These are phyloP conservation scores for Camellia oleifera DNA, from an alignment of 179 eudicot genomes.

Conservation along the genomic window DNA sequence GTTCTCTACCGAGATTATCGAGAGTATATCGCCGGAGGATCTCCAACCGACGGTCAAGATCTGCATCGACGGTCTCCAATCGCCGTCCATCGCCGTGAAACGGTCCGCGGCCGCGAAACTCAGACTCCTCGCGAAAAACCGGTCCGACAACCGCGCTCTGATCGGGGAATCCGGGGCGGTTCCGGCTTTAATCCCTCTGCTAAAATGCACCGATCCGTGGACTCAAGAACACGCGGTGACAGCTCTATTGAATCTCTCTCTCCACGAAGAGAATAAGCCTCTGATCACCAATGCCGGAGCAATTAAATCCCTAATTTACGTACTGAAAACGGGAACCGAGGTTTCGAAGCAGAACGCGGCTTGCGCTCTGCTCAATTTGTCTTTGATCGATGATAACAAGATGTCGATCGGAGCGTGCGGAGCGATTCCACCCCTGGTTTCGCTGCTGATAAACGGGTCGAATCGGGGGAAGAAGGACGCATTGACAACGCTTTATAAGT, in stretches of 20 bases:
- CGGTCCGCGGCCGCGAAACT: conserved; percentile 83
- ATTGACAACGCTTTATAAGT: conserved; percentile 74
- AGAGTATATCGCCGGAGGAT: conserved; percentile 83
- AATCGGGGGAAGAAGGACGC: conserved; percentile 87
- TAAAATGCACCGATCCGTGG: conserved; percentile 66
- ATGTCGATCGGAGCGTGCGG: conserved; percentile 82
- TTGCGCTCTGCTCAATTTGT: conserved; percentile 65
- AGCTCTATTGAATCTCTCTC: conserved; percentile 69
- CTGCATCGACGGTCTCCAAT: conserved; percentile 60
- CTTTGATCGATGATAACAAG: conserved; percentile 72
- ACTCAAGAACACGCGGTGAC: conserved; percentile 93
- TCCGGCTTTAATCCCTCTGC: conserved; percentile 61
- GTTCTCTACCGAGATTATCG: conserved; percentile 83
- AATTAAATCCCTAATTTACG: conserved; percentile 63
- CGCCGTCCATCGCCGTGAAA: conserved; percentile 58
- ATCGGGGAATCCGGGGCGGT: conserved; percentile 90
- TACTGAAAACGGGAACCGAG: conserved; percentile 77
- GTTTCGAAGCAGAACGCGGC: conserved; percentile 90
- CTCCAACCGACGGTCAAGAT: conserved; percentile 86
- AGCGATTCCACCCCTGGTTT: conserved; percentile 78
- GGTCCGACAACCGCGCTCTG: conserved; percentile 75
- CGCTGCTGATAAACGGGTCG: conserved; percentile 53
- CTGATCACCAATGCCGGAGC: conserved; percentile 53
- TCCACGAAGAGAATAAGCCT: conserved; percentile 52
- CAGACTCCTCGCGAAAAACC: conserved; percentile 72